These are phyloP conservation scores for Mycosphaerella sp. DNA, from an alignment of 2,329 filamentous ascomycete species.

Conservation along the genomic window DNA sequence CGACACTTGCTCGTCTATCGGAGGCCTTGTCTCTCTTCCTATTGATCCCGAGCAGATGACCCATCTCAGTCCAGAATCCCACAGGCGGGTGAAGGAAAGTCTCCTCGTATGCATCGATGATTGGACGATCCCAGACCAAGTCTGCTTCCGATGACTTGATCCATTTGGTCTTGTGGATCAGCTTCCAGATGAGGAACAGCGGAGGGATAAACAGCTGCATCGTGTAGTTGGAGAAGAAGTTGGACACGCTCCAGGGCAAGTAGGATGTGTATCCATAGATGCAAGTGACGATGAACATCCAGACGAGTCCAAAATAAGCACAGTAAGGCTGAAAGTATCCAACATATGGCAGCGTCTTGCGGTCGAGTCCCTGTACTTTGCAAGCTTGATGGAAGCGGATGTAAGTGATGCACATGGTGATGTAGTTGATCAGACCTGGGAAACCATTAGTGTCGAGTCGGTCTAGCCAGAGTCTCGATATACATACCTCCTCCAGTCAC, in stretches of 20 bases:
- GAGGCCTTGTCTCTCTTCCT: constrained; percentile 14
- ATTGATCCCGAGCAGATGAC: constrained; percentile 38
- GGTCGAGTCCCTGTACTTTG: constrained; percentile 48
- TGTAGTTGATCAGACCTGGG: constrained; percentile 53
- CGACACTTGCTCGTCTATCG: constrained; percentile 13
- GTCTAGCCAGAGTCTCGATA: no score
- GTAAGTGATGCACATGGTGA: constrained; percentile 55
- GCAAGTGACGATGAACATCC: constrained; percentile 36
- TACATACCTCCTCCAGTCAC: constrained; percentile 47
- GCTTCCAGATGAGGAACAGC: constrained; percentile 49
- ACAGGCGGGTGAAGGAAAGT: constrained; percentile 44
- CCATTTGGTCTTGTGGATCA: constrained; percentile 53
- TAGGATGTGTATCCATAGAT: constrained; percentile 54
- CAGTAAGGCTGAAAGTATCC: constrained; percentile 54
- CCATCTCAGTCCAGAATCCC: constrained; percentile 51
- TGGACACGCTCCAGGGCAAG: constrained; percentile 41
- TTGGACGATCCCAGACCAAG: constrained; percentile 54
- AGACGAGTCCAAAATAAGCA: constrained; percentile 35
- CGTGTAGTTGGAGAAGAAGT: constrained; percentile 48
- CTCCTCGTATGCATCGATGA: constrained; percentile 53
- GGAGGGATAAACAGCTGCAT: constrained; percentile 25
- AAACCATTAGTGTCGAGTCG: no score
- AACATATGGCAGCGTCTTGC: constrained; percentile 51
- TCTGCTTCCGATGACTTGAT: constrained; percentile 52
- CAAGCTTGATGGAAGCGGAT: constrained; percentile 53